Evolutionary conservation across 768 basidiomycete species (phyloP).

Genomic region (Pleurotus tuoliensis): DNA sequence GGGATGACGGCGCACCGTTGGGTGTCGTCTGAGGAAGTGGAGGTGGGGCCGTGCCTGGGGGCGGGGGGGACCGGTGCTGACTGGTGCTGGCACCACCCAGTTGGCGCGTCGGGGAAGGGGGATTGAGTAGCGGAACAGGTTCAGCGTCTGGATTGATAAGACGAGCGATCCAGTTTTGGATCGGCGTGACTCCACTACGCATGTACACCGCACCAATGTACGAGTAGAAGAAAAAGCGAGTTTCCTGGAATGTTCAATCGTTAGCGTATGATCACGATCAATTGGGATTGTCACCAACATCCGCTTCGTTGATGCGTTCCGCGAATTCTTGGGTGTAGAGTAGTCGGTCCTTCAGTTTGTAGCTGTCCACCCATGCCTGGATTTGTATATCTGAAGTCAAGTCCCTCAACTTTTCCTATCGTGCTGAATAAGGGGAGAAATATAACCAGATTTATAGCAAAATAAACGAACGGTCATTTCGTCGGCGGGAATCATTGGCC

Average conservation of each 20-base stretch:
- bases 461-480: slow-evolving; percentile 40
- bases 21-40: not conserved
- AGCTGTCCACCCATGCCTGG: slow-evolving; percentile 45
- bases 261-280: not conserved
- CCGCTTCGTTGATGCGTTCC: slow-evolving; percentile 30
- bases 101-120: slow-evolving; percentile 10
- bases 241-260: slow-evolving; percentile 38
- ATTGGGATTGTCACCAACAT: slow-evolving; percentile 21
- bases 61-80: not conserved
- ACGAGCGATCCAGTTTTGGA: slow-evolving; percentile 57
- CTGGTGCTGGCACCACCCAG: not conserved
- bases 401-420: slow-evolving; percentile 23
- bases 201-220: slow-evolving; percentile 67
- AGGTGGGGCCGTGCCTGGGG: slow-evolving; percentile 6
- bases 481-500: slow-evolving; percentile 35
- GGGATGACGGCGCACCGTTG: slow-evolving; percentile 12
- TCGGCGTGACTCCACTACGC: slow-evolving; percentile 44
- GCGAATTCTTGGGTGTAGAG: slow-evolving; percentile 39
- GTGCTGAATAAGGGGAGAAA: not conserved
- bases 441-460: not conserved
- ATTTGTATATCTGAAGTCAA: slow-evolving; percentile 36
- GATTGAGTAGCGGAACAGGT: slow-evolving; percentile 15
- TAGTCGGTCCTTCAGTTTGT: slow-evolving; percentile 50
- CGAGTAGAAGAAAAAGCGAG: slow-evolving; percentile 49
- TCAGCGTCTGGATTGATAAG: slow-evolving; percentile 46